These are phyloP conservation scores for Ogataea philodendri DNA, from an alignment of 805 yeast genomes.

Conservation along the genomic window DNA sequence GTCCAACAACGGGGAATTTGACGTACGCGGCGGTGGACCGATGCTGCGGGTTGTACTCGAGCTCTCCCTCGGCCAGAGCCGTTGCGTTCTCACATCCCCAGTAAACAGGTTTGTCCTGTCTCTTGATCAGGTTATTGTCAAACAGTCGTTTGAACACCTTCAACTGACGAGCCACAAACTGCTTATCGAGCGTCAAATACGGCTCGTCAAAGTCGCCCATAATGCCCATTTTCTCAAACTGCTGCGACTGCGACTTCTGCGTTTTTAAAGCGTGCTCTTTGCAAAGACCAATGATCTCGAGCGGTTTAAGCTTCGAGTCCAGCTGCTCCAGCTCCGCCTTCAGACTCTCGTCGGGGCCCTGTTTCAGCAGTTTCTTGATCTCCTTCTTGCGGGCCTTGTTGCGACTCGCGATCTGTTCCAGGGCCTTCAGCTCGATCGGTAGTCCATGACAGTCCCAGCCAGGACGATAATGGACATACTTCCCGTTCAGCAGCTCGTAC, in stretches of 20 bases:
- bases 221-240: constrained; percentile 70
- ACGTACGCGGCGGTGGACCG: constrained; percentile 65
- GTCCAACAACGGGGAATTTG: constrained; percentile 69
- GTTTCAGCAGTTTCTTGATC: constrained; percentile 28
- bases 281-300: constrained; percentile 67
- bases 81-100: constrained; percentile 96
- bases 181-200: constrained; percentile 69
- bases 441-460: constrained; percentile 99
- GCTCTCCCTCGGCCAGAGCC: constrained; percentile 94
- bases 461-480: constrained; percentile 69
- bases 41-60: constrained; percentile 78
- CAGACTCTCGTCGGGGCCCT: constrained; percentile 10
- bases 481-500: constrained; percentile 56
- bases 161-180: constrained; percentile 75
- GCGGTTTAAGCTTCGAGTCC: constrained; percentile 34
- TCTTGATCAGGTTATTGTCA: constrained; percentile 62
- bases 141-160: constrained; percentile 65
- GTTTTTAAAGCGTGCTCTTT: constrained; percentile 65
- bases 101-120: constrained; percentile 93
- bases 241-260: constrained; percentile 57
- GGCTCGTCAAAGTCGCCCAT: constrained; percentile 78
- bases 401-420: constrained; percentile 42
- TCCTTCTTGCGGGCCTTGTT: constrained; percentile 30
- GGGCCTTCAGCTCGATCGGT: constrained; percentile 89
- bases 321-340: constrained; percentile 17